phyloP scores from a whole-genome alignment of 495 filamentous ascomycete species.

The Penicillium alfredii region DNA sequence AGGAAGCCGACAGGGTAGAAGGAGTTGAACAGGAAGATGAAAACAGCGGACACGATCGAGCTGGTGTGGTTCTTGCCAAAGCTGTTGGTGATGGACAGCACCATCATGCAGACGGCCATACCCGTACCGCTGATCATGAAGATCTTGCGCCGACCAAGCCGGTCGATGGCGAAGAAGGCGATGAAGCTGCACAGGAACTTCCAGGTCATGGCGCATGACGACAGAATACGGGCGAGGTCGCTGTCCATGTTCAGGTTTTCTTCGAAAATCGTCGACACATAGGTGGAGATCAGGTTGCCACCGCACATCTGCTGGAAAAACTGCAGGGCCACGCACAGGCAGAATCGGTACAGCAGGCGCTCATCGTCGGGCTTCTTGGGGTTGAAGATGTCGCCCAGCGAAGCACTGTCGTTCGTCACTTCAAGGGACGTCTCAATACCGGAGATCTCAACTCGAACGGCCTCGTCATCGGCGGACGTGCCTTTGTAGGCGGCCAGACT shows the following conservation, averaged over 20 bases:
- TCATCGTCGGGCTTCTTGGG: slow-evolving; percentile 19
- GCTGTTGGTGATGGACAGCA: slow-evolving; percentile 37
- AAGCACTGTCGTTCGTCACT: slow-evolving; percentile 15
- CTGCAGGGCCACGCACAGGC: slow-evolving; percentile 33
- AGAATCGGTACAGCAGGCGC: slow-evolving; percentile 29
- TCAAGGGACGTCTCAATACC: slow-evolving; percentile 37
- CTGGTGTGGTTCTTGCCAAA: slow-evolving; percentile 31
- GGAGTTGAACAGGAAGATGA: slow-evolving; percentile 51
- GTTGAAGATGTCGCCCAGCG: slow-evolving; percentile 18
- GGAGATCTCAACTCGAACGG: slow-evolving; percentile 30
- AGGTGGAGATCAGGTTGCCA: slow-evolving; percentile 24
- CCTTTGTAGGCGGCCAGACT: slow-evolving; percentile 32
- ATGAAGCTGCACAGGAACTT: slow-evolving; percentile 40
- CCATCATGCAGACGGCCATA: slow-evolving; percentile 33
- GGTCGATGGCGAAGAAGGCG: slow-evolving; percentile 41
- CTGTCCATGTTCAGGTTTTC: slow-evolving; percentile 16
- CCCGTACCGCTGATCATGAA: slow-evolving; percentile 44
- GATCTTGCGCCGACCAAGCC: slow-evolving; percentile 41
- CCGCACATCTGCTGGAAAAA: slow-evolving; percentile 38
- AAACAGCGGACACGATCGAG: slow-evolving; percentile 34
- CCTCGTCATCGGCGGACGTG: slow-evolving; percentile 18
- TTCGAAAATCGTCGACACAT: slow-evolving; percentile 25
- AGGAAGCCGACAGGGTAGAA: slow-evolving; percentile 54
- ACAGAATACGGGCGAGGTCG: slow-evolving; percentile 17
- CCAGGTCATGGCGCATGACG: slow-evolving; percentile 35